Percentiles rank a stretch among this genome's conserved stretches.
These are phyloP conservation scores for Isatis lusitanica DNA, from an alignment of 441 rosid species.

Conservation along the genomic window DNA sequence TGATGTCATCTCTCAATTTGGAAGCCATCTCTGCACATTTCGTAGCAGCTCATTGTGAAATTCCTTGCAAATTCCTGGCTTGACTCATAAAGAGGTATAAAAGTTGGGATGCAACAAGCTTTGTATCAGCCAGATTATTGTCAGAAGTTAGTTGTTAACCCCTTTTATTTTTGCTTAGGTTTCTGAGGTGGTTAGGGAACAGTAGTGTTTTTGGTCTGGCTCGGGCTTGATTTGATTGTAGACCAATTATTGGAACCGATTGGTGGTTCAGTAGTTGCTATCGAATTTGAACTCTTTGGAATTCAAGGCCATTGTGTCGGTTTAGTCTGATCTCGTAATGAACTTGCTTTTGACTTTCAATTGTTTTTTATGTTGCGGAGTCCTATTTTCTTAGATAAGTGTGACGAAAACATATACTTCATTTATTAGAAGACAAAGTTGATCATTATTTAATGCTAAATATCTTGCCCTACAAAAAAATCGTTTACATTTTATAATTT, in stretches of 20 bases:
- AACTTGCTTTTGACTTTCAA: background rate
- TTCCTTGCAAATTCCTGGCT: background rate
- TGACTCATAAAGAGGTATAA: background rate
- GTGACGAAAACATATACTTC: background rate
- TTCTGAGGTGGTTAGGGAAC: background rate
- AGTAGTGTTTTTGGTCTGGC: background rate
- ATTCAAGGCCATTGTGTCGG: background rate
- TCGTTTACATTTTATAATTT: background rate
- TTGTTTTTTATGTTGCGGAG: background rate
- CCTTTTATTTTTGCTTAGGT: background rate
- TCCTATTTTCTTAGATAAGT: background rate
- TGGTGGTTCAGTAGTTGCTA: background rate
- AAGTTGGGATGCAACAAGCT: background rate
- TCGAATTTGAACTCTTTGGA: background rate
- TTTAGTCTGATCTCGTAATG: background rate
- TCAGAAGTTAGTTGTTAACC: background rate
- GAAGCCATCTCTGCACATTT: conserved; percentile 93
- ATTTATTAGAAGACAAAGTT: background rate
- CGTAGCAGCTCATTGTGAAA: conserved; percentile 54
- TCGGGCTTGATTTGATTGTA: background rate
- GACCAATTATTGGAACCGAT: background rate
- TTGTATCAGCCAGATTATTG: background rate
- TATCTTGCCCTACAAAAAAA: background rate
- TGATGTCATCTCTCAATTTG: conserved; percentile 85
- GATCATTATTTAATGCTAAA: background rate